phyloP scores from a whole-genome alignment of 2,329 filamentous ascomycete species.

The Ophiostoma fasciatum region DNA sequence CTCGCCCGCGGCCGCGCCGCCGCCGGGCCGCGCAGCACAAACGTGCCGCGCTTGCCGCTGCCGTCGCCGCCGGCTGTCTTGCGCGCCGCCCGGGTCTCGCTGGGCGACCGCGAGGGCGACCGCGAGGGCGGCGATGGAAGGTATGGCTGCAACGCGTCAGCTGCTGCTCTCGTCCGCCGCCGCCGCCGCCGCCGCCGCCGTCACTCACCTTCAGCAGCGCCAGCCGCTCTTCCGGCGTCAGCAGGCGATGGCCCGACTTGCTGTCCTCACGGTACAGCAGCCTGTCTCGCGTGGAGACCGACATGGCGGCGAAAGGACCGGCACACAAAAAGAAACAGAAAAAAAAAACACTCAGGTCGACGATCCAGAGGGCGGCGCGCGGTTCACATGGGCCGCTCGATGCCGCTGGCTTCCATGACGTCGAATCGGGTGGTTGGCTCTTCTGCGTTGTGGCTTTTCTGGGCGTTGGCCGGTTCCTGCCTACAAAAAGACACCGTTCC shows the following conservation, averaged over 20 bases:
- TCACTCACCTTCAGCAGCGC: conserved; percentile 28
- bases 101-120: conserved; percentile 13
- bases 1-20: conserved; percentile 31
- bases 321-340: not conserved
- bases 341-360: not conserved
- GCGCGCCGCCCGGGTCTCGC: conserved; percentile 1
- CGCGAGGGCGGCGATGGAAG: conserved; percentile 20
- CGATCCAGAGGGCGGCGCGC: too few species aligned
- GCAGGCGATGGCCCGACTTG: conserved; percentile 24
- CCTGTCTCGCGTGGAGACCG: conserved; percentile 22
- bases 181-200: too few species aligned
- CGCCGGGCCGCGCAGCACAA: conserved; percentile 1
- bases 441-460: not conserved
- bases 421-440: not conserved
- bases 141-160: conserved; percentile 17
- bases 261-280: conserved; percentile 31
- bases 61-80: not conserved
- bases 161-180: conserved; percentile 6
- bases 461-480: too few species aligned
- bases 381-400: conserved; percentile 5
- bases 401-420: conserved; percentile 3
- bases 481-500: too few species aligned
- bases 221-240: conserved; percentile 29
- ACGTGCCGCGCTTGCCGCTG: not conserved
- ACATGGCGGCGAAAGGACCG: conserved; percentile 18